Evolutionary conservation across 129 eudicot species (phyloP).

Genomic region (Heracleum sosnowskyi): DNA sequence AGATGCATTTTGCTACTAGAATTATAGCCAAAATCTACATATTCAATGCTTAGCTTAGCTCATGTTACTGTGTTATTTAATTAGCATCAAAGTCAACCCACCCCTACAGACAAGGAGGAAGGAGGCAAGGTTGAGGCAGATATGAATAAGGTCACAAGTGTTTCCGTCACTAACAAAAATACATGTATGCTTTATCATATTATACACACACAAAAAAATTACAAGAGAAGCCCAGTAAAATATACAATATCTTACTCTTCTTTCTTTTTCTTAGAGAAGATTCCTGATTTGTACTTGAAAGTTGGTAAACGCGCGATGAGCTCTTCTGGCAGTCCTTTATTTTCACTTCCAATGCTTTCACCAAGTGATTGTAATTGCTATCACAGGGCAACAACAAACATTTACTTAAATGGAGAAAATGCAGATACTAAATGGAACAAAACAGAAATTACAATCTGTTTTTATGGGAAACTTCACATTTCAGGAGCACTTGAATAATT

Average conservation of each 20-base stretch:
- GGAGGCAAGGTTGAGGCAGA: neutral
- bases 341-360: slow-evolving; percentile 60
- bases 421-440: neutral
- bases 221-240: neutral
- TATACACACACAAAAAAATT: neutral
- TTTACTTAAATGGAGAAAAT: neutral
- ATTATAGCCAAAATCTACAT: neutral
- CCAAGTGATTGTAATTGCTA: slow-evolving; percentile 59
- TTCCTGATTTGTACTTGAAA: slow-evolving; percentile 41
- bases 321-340: slow-evolving; percentile 54
- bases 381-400: slow-evolving; percentile 12
- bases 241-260: slow-evolving; percentile 42
- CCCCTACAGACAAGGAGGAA: neutral
- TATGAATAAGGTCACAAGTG: neutral
- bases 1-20: neutral
- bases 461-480: neutral
- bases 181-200: neutral
- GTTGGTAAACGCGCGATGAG: slow-evolving; percentile 52
- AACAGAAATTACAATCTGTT: neutral
- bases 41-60: neutral
- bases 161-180: neutral
- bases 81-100: neutral
- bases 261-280: too few species aligned
- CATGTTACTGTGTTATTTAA: neutral
- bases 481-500: neutral